Base-by-base conservation (phyloP, 31 red algal genomes). In the Odonthalia washingtoniensis region DNA sequence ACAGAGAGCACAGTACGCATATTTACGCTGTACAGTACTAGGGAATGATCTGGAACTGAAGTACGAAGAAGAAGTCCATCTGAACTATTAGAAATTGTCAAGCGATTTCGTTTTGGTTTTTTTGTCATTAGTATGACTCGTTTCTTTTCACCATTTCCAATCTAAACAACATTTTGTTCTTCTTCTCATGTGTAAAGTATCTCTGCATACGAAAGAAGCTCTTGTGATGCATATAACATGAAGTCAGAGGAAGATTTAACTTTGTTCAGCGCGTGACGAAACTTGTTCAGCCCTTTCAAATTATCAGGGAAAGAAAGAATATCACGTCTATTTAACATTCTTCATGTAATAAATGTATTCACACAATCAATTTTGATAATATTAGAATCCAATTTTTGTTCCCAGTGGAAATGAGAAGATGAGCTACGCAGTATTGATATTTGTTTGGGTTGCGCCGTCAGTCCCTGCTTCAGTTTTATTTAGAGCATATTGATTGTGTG, bases 331-430 rank as follows among this genome's bases (percentile, higher is more conserved):
- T n/a, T n/a, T n/a, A n/a, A n/a, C n/a, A n/a, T n/a, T n/a, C n/a
- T n/a, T n/a, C n/a, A n/a, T n/a, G n/a, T n/a, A 36, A 88, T 42
- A 43, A 88, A 88, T 2, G 85, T 52, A 27, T 78, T 88, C 42
- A 88, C 30, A 37, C 1, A 72, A 31, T 78, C 34, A 2, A 52
- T 88, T n/a, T 88, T 88, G 33, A 88, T 35, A 0, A 26, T 43
- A 49, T 78, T 72, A 35, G 85, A 78, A 17, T 46, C 46, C 30
- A 88, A 30, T 53, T 88, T 79, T 70, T 70, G 83, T 45, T 86
- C 69, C 83, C 83, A 86, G 30, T 86, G 65, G 57, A 86, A 36
- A 75, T 76, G 83, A 24, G 70, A 86, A 40, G 70, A 75, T 70
- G 83, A 52, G 12, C 69, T 75, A 62, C 68, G 28, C 12, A 75